These are phyloP conservation scores for Talaromyces trachyspermus DNA, from an alignment of 495 filamentous ascomycete species.

Conservation along the genomic window DNA sequence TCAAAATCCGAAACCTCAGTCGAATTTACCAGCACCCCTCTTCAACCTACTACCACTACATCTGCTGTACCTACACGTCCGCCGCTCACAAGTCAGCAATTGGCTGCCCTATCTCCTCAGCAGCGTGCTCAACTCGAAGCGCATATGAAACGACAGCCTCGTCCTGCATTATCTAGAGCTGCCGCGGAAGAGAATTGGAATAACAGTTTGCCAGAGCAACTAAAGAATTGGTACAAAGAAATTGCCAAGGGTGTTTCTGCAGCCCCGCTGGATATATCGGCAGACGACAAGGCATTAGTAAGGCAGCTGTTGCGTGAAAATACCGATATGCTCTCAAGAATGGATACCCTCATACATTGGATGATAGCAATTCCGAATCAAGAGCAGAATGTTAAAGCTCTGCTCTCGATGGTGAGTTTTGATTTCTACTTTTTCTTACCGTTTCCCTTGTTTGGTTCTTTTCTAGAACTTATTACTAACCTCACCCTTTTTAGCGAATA, in stretches of 20 bases:
- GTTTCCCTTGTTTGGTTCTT: background rate
- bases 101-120: slow-evolving; percentile 44
- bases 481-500: slow-evolving; percentile 40
- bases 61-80: slow-evolving; percentile 8
- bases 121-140: slow-evolving; percentile 39
- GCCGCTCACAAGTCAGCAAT: slow-evolving; percentile 40
- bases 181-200: slow-evolving; percentile 35
- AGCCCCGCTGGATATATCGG: slow-evolving; percentile 25
- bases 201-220: slow-evolving; percentile 28
- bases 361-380: slow-evolving; percentile 31
- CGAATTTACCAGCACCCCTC: slow-evolving; percentile 15
- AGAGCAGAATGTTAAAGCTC: slow-evolving; percentile 34
- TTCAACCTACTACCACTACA: slow-evolving; percentile 19
- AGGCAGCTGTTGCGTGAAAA: slow-evolving; percentile 36
- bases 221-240: slow-evolving; percentile 33
- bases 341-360: slow-evolving; percentile 36
- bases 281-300: slow-evolving; percentile 41
- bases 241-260: slow-evolving; percentile 28
- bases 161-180: slow-evolving; percentile 21
- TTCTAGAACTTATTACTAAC: background rate
- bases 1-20: slow-evolving; percentile 37
- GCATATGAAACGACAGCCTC: slow-evolving; percentile 25
- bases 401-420: slow-evolving; percentile 36
- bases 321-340: slow-evolving; percentile 31
- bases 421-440: background rate